A percentile compares a stretch with the other conserved stretches of the same genome.
Evolutionary conservation across 306 rosid species (phyloP).

Genomic region (Abrus precatorius): DNA sequence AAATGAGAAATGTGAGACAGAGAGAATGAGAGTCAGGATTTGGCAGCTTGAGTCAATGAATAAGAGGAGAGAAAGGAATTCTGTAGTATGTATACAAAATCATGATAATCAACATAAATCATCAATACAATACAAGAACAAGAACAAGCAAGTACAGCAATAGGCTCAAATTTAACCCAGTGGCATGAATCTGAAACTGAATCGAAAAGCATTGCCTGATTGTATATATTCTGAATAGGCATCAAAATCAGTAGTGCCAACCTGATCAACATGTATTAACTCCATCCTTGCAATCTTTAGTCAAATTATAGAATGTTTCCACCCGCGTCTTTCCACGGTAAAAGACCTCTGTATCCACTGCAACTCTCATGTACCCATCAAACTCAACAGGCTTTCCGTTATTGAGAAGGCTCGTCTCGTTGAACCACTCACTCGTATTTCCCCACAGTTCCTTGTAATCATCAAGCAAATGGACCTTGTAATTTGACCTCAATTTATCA

Average conservation of each 20-base stretch:
- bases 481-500: constrained; percentile 89
- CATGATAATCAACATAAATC: constrained; percentile 49
- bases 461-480: constrained; percentile 92
- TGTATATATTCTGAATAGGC: constrained; percentile 45
- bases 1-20: neutral
- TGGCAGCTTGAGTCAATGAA: constrained; percentile 36
- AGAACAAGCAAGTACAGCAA: constrained; percentile 57
- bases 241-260: constrained; percentile 37
- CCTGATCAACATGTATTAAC: constrained; percentile 87
- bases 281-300: constrained; percentile 96
- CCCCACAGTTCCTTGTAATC: constrained; percentile 94
- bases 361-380: constrained; percentile 99
- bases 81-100: constrained; percentile 54
- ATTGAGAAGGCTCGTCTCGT: constrained; percentile 75
- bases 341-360: constrained; percentile 95
- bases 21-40: neutral
- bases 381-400: constrained; percentile 87
- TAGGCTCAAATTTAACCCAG: constrained; percentile 51
- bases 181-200: constrained; percentile 55
- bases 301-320: constrained; percentile 92
- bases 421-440: constrained; percentile 90
- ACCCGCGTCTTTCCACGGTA: constrained; percentile 87
- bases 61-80: constrained; percentile 41
- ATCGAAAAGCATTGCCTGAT: constrained; percentile 37
- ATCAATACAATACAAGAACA: constrained; percentile 60